Evolutionary conservation across 176 grass and related monocot species (phyloP).

Genomic region (Triticum timopheevii): DNA sequence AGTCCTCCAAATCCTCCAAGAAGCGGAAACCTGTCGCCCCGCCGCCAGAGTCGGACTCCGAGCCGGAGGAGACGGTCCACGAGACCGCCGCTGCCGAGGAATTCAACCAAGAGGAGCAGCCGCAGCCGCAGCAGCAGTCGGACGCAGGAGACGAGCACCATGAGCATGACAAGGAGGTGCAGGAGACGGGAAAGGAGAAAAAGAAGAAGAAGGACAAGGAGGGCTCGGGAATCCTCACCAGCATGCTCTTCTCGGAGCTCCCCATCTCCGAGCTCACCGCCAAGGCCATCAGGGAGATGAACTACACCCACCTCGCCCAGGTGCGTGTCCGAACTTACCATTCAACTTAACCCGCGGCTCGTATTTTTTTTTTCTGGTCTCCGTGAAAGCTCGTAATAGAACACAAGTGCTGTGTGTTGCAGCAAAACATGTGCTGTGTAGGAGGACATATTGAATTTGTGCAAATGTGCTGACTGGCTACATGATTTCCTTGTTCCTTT

Average conservation of each 20-base stretch:
- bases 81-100: constrained; percentile 16
- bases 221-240: constrained; percentile 41
- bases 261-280: constrained; percentile 61
- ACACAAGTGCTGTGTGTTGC: neutral
- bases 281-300: constrained; percentile 70
- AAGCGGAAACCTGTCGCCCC: constrained; percentile 36
- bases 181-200: neutral
- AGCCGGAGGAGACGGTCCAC: constrained; percentile 31
- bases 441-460: neutral
- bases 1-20: constrained; percentile 20
- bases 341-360: neutral
- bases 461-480: neutral
- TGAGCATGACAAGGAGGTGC: neutral
- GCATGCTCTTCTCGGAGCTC: constrained; percentile 62
- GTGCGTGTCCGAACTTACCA: constrained; percentile 9
- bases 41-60: constrained; percentile 35
- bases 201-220: neutral
- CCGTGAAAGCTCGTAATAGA: neutral
- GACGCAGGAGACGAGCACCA: neutral
- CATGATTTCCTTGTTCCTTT: neutral
- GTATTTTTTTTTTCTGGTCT: neutral
- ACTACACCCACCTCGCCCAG: constrained; percentile 69
- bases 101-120: neutral
- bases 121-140: neutral
- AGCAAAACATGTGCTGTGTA: neutral